These are phyloP conservation scores for Prunus mongolica DNA, from an alignment of 306 rosid genomes.

Conservation along the genomic window DNA sequence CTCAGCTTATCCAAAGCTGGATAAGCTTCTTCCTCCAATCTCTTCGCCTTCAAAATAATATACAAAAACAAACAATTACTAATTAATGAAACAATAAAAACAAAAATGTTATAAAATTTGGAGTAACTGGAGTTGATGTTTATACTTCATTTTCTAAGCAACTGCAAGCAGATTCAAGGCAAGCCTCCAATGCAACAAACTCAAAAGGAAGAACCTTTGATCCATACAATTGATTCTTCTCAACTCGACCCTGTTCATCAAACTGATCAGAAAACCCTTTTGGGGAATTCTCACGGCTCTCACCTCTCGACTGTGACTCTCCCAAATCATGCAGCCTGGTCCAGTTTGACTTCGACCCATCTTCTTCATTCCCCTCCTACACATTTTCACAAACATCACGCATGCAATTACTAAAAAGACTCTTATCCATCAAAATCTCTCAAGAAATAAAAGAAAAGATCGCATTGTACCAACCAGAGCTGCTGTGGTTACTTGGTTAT, in stretches of 20 bases:
- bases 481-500: constrained; percentile 43
- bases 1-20: constrained; percentile 96
- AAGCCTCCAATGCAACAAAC: constrained; percentile 83
- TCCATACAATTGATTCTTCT: constrained; percentile 43
- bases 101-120: not conserved
- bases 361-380: no score
- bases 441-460: no score
- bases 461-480: no score
- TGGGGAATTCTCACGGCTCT: no score
- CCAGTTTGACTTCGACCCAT: no score
- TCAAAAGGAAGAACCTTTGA: constrained; percentile 81
- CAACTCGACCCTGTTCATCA: constrained; percentile 29
- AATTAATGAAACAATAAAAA: not conserved
- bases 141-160: constrained; percentile 74
- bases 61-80: not conserved
- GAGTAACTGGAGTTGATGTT: not conserved
- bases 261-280: no score
- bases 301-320: no score
- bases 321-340: no score
- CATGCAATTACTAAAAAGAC: no score
- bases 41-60: constrained; percentile 49
- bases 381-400: no score
- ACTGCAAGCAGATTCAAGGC: constrained; percentile 93
- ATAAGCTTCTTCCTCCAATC: constrained; percentile 90
- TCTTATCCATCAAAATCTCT: no score